These are phyloP conservation scores for Verbascum thapsus DNA, from an alignment of 257 asterid species.

Conservation along the genomic window DNA sequence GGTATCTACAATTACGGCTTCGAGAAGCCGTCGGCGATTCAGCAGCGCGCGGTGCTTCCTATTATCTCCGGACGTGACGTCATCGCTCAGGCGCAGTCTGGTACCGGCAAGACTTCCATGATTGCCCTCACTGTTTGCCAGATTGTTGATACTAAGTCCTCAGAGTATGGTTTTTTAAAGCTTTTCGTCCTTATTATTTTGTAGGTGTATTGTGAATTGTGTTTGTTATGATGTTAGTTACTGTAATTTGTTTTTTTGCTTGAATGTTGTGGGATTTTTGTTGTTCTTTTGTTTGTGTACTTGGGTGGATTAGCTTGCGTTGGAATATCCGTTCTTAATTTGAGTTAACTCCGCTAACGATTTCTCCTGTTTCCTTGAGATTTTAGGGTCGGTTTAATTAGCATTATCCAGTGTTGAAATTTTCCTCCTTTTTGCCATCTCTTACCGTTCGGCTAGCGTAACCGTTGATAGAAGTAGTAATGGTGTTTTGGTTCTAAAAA, in stretches of 20 bases:
- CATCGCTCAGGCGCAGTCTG: slow-evolving; percentile 93
- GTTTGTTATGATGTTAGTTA: not conserved
- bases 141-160: slow-evolving; percentile 80
- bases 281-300: not conserved
- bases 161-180: slow-evolving; percentile 65
- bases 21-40: slow-evolving; percentile 94
- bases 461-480: too few relatives aligned
- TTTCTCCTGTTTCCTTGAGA: too few relatives aligned
- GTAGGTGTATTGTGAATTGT: not conserved
- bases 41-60: slow-evolving; percentile 86
- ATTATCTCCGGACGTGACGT: slow-evolving; percentile 86
- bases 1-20: slow-evolving; percentile 86
- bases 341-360: not conserved
- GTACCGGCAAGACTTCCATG: slow-evolving; percentile 94
- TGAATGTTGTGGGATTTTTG: not conserved
- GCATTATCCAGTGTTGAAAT: too few relatives aligned
- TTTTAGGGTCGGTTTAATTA: too few relatives aligned
- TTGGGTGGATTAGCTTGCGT: not conserved
- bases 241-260: not conserved
- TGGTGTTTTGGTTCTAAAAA: not conserved
- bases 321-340: not conserved
- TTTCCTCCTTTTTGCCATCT: too few relatives aligned
- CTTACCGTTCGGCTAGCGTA: too few relatives aligned
- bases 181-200: too few relatives aligned
- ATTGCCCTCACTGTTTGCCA: slow-evolving; percentile 92